Conservation (phyloP, 805 yeast species). For the Saccharomycopsis sp. region DNA sequence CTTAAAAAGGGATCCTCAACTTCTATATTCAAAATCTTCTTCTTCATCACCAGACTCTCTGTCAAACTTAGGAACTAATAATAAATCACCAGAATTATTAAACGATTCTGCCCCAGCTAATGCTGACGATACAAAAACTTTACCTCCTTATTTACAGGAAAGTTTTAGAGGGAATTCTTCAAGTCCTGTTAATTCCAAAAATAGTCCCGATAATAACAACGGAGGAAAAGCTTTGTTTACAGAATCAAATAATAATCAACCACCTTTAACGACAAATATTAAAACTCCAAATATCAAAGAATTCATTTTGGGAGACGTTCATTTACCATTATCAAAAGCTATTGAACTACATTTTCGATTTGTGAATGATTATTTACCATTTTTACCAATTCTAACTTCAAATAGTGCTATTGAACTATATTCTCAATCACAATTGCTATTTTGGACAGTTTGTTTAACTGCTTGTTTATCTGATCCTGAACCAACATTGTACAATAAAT, state of each 20-base stretch:
- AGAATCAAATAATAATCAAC: slow-evolving; percentile 3
- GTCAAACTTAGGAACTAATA: not conserved
- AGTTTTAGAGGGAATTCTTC: slow-evolving; percentile 27
- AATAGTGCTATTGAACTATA: slow-evolving; percentile 62
- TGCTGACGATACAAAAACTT: slow-evolving; percentile 24
- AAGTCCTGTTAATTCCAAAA: slow-evolving; percentile 13
- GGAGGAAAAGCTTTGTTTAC: slow-evolving; percentile 1
- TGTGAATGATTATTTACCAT: slow-evolving; percentile 57
- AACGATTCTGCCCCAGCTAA: slow-evolving; percentile 36
- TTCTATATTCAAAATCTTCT: slow-evolving; percentile 20
- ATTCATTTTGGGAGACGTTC: slow-evolving; percentile 69
- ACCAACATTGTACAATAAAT: slow-evolving; percentile 65
- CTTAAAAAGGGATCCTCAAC: slow-evolving; percentile 34
- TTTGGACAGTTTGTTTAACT: slow-evolving; percentile 85
- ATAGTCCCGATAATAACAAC: slow-evolving; percentile 4
- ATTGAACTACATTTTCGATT: slow-evolving; percentile 62
- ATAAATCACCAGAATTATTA: slow-evolving; percentile 23
- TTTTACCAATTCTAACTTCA: slow-evolving; percentile 68
- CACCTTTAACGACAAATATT: not conserved
- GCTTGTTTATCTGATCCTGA: slow-evolving; percentile 83
- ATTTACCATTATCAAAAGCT: slow-evolving; percentile 56
- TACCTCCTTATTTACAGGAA: slow-evolving; percentile 35
- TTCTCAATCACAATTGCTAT: slow-evolving; percentile 71
- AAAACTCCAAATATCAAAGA: slow-evolving; percentile 27
- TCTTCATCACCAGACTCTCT: not conserved